Percentiles rank a stretch among this genome's conserved stretches.
phyloP scores from a whole-genome alignment of 2,329 filamentous ascomycete genomes.

The Celoporthe dispersa region DNA sequence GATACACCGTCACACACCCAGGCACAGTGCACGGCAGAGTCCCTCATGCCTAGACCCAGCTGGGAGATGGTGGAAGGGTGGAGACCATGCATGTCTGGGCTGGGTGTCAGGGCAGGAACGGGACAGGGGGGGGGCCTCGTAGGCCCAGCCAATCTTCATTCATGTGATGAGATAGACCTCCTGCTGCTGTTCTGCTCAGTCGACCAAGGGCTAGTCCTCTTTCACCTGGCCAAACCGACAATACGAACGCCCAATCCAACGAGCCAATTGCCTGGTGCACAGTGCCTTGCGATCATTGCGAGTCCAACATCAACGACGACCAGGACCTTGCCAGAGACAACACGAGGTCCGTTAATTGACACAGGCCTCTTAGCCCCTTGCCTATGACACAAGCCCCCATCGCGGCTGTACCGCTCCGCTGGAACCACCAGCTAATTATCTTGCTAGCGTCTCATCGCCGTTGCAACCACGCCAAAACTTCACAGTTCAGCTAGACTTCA shows the following conservation, averaged over 20 bases:
- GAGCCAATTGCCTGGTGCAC: background rate
- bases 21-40: slow-evolving; percentile 3
- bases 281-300: background rate
- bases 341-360: background rate
- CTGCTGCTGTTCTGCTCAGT: background rate
- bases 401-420: slow-evolving; percentile 5
- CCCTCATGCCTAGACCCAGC: slow-evolving; percentile 5
- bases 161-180: slow-evolving; percentile 11
- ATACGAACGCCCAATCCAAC: background rate
- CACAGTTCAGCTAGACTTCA: background rate
- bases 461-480: slow-evolving; percentile 6
- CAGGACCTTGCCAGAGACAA: background rate
- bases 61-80: background rate
- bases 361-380: background rate
- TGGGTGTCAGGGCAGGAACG: background rate
- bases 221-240: background rate
- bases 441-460: slow-evolving; percentile 15
- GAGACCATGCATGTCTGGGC: slow-evolving; percentile 4
- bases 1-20: background rate
- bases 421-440: background rate
- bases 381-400: slow-evolving; percentile 1
- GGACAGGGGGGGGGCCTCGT: background rate
- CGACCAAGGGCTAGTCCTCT: background rate
- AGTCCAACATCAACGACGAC: background rate
- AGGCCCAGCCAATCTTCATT: slow-evolving; percentile 19